Conservation (phyloP, 192 early-diverging fungal genomes). For the Dissophora ornata region DNA sequence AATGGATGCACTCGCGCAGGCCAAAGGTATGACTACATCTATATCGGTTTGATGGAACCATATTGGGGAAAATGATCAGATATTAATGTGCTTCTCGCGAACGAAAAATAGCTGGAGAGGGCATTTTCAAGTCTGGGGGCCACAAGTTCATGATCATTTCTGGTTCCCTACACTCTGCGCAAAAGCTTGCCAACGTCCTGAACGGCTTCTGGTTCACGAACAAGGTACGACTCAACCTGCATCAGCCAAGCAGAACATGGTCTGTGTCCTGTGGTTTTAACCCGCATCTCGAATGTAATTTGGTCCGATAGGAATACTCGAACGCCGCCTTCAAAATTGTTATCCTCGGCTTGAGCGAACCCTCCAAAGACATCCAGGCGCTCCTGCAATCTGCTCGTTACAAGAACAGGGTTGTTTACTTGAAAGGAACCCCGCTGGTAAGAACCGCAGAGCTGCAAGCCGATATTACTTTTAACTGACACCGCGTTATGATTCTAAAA, state of each 20-base stretch:
- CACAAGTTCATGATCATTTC: constrained; percentile 63
- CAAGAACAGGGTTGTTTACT: constrained; percentile 48
- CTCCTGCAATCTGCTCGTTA: constrained; percentile 47
- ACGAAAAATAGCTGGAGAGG: constrained; percentile 36
- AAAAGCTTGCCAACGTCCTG: constrained; percentile 51
- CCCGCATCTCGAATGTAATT: neutral
- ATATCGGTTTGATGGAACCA: neutral
- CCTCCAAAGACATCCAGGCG: constrained; percentile 46
- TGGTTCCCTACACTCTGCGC: constrained; percentile 57
- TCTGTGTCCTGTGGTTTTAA: neutral
- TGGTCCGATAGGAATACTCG: constrained; percentile 35
- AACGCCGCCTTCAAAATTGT: constrained; percentile 49
- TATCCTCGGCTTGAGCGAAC: constrained; percentile 46
- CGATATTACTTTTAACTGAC: no score
- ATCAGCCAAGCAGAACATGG: neutral
- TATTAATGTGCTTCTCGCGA: neutral
- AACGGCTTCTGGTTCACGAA: constrained; percentile 56
- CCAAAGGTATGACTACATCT: constrained; percentile 22
- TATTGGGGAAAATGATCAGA: neutral
- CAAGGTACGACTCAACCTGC: constrained; percentile 26
- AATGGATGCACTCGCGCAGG: constrained; percentile 52
- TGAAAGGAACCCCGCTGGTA: constrained; percentile 53
- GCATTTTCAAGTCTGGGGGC: constrained; percentile 51
- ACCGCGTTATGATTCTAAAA: no score
- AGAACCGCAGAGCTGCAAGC: neutral